Conservation (phyloP, 2,329 filamentous ascomycete species). For the Xylariaceae sp. region DNA sequence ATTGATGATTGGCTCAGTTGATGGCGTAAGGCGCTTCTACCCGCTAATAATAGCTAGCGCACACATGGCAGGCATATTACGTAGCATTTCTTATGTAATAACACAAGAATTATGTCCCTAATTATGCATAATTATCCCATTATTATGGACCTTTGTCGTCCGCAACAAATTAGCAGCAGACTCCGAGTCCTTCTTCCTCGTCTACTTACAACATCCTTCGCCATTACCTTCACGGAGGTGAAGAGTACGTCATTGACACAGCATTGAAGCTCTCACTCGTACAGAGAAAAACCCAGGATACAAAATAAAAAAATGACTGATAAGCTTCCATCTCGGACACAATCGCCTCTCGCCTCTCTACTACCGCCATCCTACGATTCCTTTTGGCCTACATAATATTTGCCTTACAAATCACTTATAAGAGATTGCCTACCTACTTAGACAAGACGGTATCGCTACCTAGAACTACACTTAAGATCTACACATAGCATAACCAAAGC, state of each 20-base stretch:
- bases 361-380: not conserved
- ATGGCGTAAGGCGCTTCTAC: no score
- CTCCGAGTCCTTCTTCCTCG: not conserved
- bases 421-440: not conserved
- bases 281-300: not conserved
- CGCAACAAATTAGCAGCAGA: no score
- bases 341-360: not conserved
- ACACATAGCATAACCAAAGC: not conserved
- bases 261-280: not conserved
- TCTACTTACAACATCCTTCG: not conserved
- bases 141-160: no score
- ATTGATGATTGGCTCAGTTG: no score
- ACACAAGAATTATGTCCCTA: no score
- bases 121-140: no score
- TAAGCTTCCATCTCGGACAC: not conserved
- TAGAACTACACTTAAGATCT: not conserved
- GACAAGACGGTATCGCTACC: not conserved
- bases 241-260: conserved; percentile 16
- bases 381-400: not conserved
- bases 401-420: not conserved
- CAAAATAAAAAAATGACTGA: not conserved
- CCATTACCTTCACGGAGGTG: not conserved
- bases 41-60: no score
- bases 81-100: no score
- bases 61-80: no score